Conservation (phyloP, 345 rosid genomes). For the Viola odorata region DNA sequence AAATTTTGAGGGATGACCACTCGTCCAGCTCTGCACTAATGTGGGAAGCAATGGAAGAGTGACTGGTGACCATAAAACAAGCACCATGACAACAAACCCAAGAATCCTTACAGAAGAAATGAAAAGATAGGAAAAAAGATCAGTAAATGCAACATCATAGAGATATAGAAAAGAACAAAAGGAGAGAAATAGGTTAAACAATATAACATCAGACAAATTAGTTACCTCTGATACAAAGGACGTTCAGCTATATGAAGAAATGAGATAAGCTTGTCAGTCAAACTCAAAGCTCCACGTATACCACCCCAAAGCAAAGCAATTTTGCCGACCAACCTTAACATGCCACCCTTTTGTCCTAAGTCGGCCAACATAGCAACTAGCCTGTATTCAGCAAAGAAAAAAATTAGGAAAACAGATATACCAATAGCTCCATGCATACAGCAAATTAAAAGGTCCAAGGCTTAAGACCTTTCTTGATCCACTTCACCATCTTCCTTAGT, state of each 20-base stretch:
- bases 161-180: background rate
- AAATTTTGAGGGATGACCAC: constrained; percentile 50
- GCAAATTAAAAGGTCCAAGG: background rate
- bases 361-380: constrained; percentile 80
- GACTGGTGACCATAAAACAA: constrained; percentile 85
- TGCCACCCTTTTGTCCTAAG: constrained; percentile 92
- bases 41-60: constrained; percentile 81
- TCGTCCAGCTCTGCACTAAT: constrained; percentile 75
- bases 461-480: constrained; percentile 79
- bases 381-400: constrained; percentile 40
- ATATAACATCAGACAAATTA: background rate
- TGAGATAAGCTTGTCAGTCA: constrained; percentile 67
- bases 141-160: background rate
- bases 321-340: constrained; percentile 76
- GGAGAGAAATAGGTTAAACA: too few species aligned
- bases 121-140: constrained; percentile 8
- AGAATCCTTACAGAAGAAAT: constrained; percentile 46
- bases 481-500: constrained; percentile 87
- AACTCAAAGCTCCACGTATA: constrained; percentile 91
- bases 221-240: constrained; percentile 75
- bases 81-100: constrained; percentile 71
- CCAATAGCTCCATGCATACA: background rate
- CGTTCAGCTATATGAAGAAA: constrained; percentile 76
- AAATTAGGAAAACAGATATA: constrained; percentile 12
- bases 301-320: constrained; percentile 99